Evolutionary conservation across 225 moss, liverwort and hornwort species (phyloP).

Genomic region (Bryum argenteum): DNA sequence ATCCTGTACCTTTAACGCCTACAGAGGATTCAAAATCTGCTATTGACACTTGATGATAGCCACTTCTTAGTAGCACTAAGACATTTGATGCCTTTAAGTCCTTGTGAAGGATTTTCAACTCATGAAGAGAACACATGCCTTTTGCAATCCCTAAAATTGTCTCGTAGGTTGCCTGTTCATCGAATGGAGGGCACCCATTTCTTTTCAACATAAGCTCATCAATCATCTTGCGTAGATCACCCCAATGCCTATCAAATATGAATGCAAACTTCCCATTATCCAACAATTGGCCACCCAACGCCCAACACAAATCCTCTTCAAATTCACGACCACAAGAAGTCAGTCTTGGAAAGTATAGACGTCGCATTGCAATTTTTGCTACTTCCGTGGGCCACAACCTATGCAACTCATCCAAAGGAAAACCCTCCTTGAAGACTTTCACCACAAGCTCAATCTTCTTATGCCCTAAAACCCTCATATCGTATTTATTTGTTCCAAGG

Average conservation of each 20-base stretch:
- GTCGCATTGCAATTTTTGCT: no score
- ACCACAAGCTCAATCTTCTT: fast-evolving
- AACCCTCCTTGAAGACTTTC: not conserved
- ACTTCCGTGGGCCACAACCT: not conserved
- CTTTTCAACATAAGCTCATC: not conserved
- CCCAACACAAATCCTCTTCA: not conserved
- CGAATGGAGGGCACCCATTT: not conserved
- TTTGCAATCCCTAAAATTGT: fast-evolving
- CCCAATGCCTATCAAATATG: not conserved
- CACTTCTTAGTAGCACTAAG: no score
- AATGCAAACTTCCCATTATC: not conserved
- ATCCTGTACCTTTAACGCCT: fast-evolving
- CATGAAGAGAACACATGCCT: not conserved
- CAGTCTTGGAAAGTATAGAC: no score
- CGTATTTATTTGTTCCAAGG: not conserved
- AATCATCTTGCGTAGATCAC: not conserved
- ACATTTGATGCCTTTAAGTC: not conserved
- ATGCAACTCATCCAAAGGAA: fast-evolving
- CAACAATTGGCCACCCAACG: not conserved
- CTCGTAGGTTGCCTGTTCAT: fast-evolving
- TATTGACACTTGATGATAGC: no score
- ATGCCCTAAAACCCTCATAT: no score
- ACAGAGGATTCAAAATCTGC: not conserved
- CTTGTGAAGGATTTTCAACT: not conserved
- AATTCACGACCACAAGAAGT: no score